Evolutionary conservation across 768 basidiomycete species (phyloP), one percentile per base, ranked within the genome.

Genomic region (Symmetrospora coprosmae): DNA sequence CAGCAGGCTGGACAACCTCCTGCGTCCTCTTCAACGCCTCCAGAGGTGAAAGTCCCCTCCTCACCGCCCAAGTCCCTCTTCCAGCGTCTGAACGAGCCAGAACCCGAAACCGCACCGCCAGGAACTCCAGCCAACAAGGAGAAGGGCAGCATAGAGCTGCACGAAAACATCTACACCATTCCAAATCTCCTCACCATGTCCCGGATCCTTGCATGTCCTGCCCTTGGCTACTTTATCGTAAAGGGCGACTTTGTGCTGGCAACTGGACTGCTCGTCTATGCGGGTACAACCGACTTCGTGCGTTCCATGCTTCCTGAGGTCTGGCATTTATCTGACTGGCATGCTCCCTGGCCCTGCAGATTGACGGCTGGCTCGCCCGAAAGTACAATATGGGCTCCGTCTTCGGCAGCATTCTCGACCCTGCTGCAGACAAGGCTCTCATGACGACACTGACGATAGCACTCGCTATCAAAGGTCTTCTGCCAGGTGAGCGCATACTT

Each of bases 331-430:
- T 33, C 40, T 30, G 46, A 59, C 39, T 53, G n/a, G 11, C 9
- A 31, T 53, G 43, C 60, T 50, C 60, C 45, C 59, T 39, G 23
- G 27, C 9, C 34, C 3, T 49, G 7, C 72, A 97, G 92, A 79
- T 83, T 58, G 94, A 99, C 68, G 94, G 94, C 0, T 96, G 76
- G 70, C 73, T 99, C 61, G 94, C 94, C 0, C 78, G 94, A 66
- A 78, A 79, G 58, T 96, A 78, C 75, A 82, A 85, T 27, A 87
- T 87, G 84, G 79, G 79, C 27, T 82, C 87, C 13, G 89, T 97
- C n/a, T 77, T 97, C 19, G 94, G 94, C 19, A 86, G 87, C 8
- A 89, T 97, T 60, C 78, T 99, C 13, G 94, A 99, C 71, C 94
- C 94, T 13, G 88, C 92, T 0, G 94, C 94, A 2, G 94, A 99